A percentile compares a stretch with the other conserved stretches of the same genome.
phyloP scores from a whole-genome alignment of 164 flowering plant genomes.

The Houttuynia cordata region DNA sequence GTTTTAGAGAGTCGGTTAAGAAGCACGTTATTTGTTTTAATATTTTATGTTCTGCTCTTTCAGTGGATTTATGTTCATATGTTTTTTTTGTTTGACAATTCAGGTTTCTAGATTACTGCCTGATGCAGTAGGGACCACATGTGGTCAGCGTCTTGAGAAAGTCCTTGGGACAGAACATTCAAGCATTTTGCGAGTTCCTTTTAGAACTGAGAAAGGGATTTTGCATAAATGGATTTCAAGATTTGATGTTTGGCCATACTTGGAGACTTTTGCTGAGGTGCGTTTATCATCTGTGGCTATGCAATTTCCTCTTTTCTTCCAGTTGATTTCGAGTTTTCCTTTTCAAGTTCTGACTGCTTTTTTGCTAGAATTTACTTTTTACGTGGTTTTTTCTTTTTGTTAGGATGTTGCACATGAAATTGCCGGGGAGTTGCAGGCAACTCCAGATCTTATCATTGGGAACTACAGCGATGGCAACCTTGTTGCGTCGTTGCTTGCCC shows the following conservation, averaged over 20 bases:
- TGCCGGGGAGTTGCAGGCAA: constrained; percentile 65
- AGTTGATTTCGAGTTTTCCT: too few relatives aligned
- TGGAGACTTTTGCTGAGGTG: constrained; percentile 92
- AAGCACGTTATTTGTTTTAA: neutral
- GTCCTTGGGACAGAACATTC: constrained; percentile 74
- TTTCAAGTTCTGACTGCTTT: too few relatives aligned
- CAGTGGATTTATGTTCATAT: neutral
- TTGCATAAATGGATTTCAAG: constrained; percentile 94
- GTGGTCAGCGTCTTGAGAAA: constrained; percentile 82
- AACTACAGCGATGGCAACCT: constrained; percentile 99
- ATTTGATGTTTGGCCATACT: constrained; percentile 99
- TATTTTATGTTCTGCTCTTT: neutral
- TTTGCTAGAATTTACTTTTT: neutral
- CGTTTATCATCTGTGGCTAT: neutral
- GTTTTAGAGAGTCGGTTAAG: too few relatives aligned
- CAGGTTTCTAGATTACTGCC: constrained; percentile 93
- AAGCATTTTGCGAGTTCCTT: constrained; percentile 81
- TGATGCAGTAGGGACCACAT: constrained; percentile 96
- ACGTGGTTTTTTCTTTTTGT: constrained; percentile 2
- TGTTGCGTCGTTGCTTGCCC: constrained; percentile 88
- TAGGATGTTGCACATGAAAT: constrained; percentile 90
- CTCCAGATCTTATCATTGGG: constrained; percentile 91
- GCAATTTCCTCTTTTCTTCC: neutral
- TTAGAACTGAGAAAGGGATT: constrained; percentile 84
- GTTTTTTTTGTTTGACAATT: constrained; percentile 6